A percentile compares a stretch with the other conserved stretches of the same genome.
Evolutionary conservation across 345 rosid genomes (phyloP).

Genomic region (Eutrema heterophyllum): DNA sequence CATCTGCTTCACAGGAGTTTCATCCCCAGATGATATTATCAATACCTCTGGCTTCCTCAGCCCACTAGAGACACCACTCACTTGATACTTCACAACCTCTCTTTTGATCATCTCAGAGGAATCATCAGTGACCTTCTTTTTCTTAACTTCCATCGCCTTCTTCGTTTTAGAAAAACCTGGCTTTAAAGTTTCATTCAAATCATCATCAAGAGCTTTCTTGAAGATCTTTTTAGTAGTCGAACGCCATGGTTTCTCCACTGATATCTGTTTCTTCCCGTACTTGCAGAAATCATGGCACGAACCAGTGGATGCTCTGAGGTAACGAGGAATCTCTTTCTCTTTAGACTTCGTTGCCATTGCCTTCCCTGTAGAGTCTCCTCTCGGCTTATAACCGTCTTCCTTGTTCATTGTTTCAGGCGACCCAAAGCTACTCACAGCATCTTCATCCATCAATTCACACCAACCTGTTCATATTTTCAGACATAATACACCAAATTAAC

Average conservation of each 20-base stretch:
- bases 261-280: conserved; percentile 54
- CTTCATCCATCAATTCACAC: conserved; percentile 43
- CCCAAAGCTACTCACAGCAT: conserved; percentile 20
- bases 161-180: conserved; percentile 25
- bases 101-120: conserved; percentile 28
- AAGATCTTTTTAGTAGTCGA: conserved; percentile 36
- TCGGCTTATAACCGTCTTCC: neutral
- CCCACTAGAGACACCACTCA: conserved; percentile 6
- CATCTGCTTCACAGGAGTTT: conserved; percentile 18
- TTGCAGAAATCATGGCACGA: conserved; percentile 93
- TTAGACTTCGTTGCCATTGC: conserved; percentile 24
- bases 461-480: conserved; percentile 12
- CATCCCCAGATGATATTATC: conserved; percentile 16
- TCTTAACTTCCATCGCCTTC: conserved; percentile 24
- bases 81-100: conserved; percentile 22
- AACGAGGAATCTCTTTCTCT: conserved; percentile 53
- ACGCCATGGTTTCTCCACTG: conserved; percentile 44
- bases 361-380: conserved; percentile 42
- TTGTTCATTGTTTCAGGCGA: conserved; percentile 31
- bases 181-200: conserved; percentile 27
- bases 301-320: conserved; percentile 80
- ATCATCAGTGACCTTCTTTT: conserved; percentile 9
- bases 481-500: conserved; percentile 1
- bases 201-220: conserved; percentile 34
- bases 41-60: conserved; percentile 13